Evolutionary conservation across 768 basidiomycete species (phyloP).

Genomic region (Termitomyces sp.): DNA sequence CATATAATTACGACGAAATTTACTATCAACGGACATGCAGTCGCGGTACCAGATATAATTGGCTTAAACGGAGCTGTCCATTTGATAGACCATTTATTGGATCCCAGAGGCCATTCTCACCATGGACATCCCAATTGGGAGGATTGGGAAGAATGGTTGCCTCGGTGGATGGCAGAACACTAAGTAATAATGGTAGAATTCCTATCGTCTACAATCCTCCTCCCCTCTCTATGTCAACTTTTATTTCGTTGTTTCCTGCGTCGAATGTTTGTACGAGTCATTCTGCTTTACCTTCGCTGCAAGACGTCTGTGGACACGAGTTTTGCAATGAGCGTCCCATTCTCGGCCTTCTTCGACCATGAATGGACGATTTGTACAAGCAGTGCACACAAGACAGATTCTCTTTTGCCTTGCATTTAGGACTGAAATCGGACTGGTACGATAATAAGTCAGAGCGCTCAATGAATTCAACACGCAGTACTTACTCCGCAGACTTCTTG

Average conservation of each 20-base stretch:
- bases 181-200: neutral
- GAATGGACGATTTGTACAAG: constrained; percentile 51
- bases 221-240: neutral
- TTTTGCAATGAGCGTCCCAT: constrained; percentile 55
- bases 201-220: neutral
- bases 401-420: constrained; percentile 51
- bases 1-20: constrained; percentile 29
- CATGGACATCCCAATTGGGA: constrained; percentile 17
- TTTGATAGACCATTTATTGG: constrained; percentile 33
- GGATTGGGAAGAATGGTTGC: constrained; percentile 48
- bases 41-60: constrained; percentile 39
- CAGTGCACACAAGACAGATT: constrained; percentile 60
- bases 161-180: constrained; percentile 36
- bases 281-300: constrained; percentile 20
- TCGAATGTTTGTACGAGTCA: neutral
- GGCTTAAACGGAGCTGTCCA: constrained; percentile 57
- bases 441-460: neutral
- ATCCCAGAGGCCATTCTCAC: constrained; percentile 28
- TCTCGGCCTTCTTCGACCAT: constrained; percentile 50
- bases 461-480: neutral
- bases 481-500: constrained; percentile 42
- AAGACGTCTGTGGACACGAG: constrained; percentile 49
- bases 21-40: constrained; percentile 32
- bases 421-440: constrained; percentile 48
- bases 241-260: neutral